Conservation (phyloP, 805 yeast genomes). For the Candida ulmi region DNA sequence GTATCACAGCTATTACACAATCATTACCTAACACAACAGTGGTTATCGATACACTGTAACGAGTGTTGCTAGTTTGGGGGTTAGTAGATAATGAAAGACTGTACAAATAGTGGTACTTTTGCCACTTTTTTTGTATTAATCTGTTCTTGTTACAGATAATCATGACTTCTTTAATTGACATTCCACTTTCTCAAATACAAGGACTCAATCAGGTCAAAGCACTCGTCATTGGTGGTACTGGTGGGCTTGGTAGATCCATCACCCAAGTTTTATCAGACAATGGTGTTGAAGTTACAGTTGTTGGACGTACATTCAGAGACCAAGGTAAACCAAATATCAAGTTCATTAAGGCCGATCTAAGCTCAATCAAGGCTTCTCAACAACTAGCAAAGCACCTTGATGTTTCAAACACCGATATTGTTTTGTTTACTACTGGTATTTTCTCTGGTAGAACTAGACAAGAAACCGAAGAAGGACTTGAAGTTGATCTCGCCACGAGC, state of each 20-base stretch:
- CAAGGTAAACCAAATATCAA: slow-evolving; percentile 18
- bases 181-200: background rate
- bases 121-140: too few relatives aligned
- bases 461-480: slow-evolving; percentile 33
- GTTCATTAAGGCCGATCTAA: slow-evolving; percentile 30
- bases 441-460: slow-evolving; percentile 26
- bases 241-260: slow-evolving; percentile 35
- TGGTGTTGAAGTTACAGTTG: slow-evolving; percentile 31
- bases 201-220: slow-evolving; percentile 1
- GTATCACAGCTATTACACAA: too few relatives aligned
- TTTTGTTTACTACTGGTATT: slow-evolving; percentile 37
- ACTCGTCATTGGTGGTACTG: slow-evolving; percentile 35
- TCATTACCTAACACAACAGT: too few relatives aligned
- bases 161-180: background rate
- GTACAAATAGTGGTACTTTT: too few relatives aligned
- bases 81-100: too few relatives aligned
- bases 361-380: slow-evolving; percentile 22
- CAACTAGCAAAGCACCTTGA: slow-evolving; percentile 20
- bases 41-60: too few relatives aligned
- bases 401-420: slow-evolving; percentile 20
- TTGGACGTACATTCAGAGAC: slow-evolving; percentile 31
- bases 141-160: too few relatives aligned
- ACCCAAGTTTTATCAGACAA: slow-evolving; percentile 18
- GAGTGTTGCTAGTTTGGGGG: too few relatives aligned
- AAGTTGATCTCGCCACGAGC: slow-evolving; percentile 33